Conservation (phyloP, 116 monocot genomes). For the Papilionanthe hybrid region DNA sequence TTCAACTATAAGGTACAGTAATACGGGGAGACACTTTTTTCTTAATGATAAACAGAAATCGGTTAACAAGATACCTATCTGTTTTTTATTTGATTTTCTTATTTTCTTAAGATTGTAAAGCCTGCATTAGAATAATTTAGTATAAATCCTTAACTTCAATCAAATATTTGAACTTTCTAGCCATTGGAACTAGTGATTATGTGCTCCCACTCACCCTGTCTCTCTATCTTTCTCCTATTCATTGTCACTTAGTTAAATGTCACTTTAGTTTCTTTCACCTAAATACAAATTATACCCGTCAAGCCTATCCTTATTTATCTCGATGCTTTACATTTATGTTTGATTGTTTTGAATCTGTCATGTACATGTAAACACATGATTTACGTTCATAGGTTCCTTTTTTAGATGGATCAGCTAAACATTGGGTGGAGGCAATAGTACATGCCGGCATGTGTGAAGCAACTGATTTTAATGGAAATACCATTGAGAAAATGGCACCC, state of each 20-base stretch:
- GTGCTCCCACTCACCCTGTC: background rate
- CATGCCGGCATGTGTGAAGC: constrained; percentile 55
- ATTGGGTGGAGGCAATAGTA: constrained; percentile 76
- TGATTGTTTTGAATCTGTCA: background rate
- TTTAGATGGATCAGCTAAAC: constrained; percentile 88
- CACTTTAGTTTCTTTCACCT: background rate
- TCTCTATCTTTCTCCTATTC: background rate
- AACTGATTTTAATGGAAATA: constrained; percentile 38
- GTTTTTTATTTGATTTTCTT: too few species aligned
- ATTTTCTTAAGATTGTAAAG: too few species aligned
- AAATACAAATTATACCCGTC: background rate
- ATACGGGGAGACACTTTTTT: too few species aligned
- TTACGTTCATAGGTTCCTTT: constrained; percentile 62
- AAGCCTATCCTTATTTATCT: background rate
- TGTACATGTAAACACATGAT: background rate
- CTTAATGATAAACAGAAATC: too few species aligned
- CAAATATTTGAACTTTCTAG: background rate
- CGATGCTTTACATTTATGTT: background rate
- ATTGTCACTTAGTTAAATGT: background rate
- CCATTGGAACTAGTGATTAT: background rate
- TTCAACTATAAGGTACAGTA: too few species aligned
- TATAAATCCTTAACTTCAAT: background rate
- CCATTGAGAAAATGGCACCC: constrained; percentile 53
- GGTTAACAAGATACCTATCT: too few species aligned
- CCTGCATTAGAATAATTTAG: too few species aligned